These are phyloP conservation scores for Mycena citricolor DNA, from an alignment of 1,284 basidiomycete species.

Conservation along the genomic window DNA sequence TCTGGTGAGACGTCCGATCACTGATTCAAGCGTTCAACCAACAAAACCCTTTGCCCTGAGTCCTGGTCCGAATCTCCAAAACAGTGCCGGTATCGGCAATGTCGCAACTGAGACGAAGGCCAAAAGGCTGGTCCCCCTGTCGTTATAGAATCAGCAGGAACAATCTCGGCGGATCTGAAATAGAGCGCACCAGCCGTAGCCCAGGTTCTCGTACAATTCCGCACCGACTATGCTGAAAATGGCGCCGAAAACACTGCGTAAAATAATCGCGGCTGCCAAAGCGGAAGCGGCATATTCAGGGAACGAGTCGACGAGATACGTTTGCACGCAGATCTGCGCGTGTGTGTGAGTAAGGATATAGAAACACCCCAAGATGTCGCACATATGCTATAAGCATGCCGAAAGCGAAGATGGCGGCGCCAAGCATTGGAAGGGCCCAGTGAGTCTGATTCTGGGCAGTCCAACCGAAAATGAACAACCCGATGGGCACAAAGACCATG, in stretches of 20 bases:
- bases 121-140: background rate
- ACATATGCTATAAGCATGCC: conserved; percentile 2
- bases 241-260: conserved; percentile 1
- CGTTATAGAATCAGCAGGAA: background rate
- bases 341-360: background rate
- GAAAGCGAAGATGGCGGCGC: conserved; percentile 1
- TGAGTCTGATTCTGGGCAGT: background rate
- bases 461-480: conserved; percentile 2
- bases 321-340: background rate
- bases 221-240: conserved; percentile 2
- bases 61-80: background rate
- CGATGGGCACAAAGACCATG: conserved; percentile 1
- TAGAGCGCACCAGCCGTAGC: conserved; percentile 1
- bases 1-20: too few relatives aligned
- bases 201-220: background rate
- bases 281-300: background rate
- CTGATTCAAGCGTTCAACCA: background rate
- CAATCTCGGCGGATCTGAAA: background rate
- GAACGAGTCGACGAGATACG: conserved; percentile 1
- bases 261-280: background rate
- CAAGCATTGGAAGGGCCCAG: background rate
- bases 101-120: conserved; percentile 1
- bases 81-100: conserved; percentile 1
- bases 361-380: background rate
- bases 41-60: background rate